Evolutionary conservation across 225 moss, liverwort and hornwort species (phyloP).

Genomic region (Climacium dendroides): DNA sequence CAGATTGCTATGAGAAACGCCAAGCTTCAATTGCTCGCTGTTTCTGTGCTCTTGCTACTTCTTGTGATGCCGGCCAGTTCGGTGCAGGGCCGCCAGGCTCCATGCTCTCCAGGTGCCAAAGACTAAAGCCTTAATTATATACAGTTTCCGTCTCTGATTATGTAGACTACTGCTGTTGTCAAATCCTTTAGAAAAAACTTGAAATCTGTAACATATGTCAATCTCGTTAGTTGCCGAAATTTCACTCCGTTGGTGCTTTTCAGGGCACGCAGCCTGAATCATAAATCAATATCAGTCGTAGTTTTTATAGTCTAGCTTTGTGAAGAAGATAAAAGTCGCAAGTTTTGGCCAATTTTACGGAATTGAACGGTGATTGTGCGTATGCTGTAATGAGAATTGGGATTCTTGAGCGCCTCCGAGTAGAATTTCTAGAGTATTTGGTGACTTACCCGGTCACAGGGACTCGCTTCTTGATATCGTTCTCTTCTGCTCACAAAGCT

Average conservation of each 20-base stretch:
- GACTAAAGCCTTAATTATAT: not conserved
- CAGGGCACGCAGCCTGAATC: not conserved
- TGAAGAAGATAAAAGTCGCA: not conserved
- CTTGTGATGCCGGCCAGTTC: not conserved
- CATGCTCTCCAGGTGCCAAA: not conserved
- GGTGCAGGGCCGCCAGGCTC: not conserved
- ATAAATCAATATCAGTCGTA: not conserved
- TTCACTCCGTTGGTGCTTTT: not conserved
- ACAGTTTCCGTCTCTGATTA: not conserved
- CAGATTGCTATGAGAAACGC: not conserved
- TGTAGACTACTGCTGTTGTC: not conserved
- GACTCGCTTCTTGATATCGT: not conserved
- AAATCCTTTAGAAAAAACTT: not conserved
- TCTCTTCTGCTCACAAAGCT: not conserved
- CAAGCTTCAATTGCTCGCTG: not conserved
- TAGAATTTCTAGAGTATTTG: not conserved
- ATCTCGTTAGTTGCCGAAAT: not conserved
- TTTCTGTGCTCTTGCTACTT: not conserved
- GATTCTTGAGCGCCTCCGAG: not conserved
- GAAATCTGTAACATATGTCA: not conserved
- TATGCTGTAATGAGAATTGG: not conserved
- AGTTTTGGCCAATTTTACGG: not conserved
- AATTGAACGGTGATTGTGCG: not conserved
- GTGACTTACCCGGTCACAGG: not conserved
- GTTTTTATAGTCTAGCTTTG: not conserved